phyloP scores from a whole-genome alignment of 1,139 yeast genomes.

The Zhuliangozyma blackwelliae region DNA sequence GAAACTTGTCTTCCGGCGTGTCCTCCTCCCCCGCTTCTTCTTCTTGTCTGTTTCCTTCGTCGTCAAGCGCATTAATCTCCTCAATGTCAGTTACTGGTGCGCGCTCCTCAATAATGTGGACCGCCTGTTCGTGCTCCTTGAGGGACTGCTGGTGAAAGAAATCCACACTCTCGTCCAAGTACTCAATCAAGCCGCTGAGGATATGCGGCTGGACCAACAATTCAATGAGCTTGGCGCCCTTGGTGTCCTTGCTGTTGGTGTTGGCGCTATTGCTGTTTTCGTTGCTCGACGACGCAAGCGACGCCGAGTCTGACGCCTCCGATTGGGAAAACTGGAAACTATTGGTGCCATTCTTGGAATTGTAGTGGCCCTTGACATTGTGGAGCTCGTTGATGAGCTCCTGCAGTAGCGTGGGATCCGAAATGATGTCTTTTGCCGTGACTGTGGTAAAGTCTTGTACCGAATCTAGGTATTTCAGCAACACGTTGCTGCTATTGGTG shows the following conservation, averaged over 20 bases:
- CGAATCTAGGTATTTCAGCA: slow-evolving; percentile 41
- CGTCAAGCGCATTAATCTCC: slow-evolving; percentile 12
- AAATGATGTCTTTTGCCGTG: slow-evolving; percentile 31
- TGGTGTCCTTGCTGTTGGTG: slow-evolving; percentile 28
- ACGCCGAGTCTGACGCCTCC: slow-evolving; percentile 23
- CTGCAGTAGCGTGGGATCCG: slow-evolving; percentile 33
- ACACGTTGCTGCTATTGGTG: slow-evolving; percentile 35
- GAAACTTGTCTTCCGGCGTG: slow-evolving; percentile 30
- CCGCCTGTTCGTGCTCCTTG: slow-evolving; percentile 21
- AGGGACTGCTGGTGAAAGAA: slow-evolving; percentile 28
- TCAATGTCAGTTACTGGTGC: slow-evolving; percentile 6
- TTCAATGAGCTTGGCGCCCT: slow-evolving; percentile 41
- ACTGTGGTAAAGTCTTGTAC: slow-evolving; percentile 32
- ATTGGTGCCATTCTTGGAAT: slow-evolving; percentile 23
- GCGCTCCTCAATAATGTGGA: slow-evolving; percentile 11
- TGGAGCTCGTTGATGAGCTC: slow-evolving; percentile 41
- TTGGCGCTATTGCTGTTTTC: slow-evolving; percentile 19
- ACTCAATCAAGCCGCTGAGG: slow-evolving; percentile 37
- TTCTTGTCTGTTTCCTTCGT: slow-evolving; percentile 1
- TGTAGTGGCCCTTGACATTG: slow-evolving; percentile 34
- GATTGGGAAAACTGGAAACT: slow-evolving; percentile 28
- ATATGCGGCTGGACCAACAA: slow-evolving; percentile 45
- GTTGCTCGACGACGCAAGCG: slow-evolving; percentile 36
- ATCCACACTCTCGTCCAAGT: slow-evolving; percentile 33
- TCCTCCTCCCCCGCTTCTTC: slow-evolving; percentile 19